Base-by-base conservation (phyloP, 441 rosid genomes). In the Metrosideros polymorpha region DNA sequence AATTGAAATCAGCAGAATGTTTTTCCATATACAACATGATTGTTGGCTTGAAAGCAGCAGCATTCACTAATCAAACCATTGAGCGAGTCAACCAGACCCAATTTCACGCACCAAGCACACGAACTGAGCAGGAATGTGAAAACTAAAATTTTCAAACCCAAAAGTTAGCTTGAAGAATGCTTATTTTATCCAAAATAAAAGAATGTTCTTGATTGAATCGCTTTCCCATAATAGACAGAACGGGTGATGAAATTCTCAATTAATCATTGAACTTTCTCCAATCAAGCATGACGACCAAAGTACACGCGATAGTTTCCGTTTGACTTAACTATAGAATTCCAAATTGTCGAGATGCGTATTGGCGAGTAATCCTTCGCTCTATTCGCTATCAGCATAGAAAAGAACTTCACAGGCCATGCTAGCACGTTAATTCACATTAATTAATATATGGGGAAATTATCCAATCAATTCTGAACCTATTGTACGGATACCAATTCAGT, bases 401-500 rank as follows among this genome's bases (percentile, higher is more conserved):
- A 53, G 55, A 53, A 53, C 19, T 53, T 53, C 0, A 19, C 19
- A 53, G 25, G 19, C 25, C 4, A 10, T 53, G 55, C 25, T 19
- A 19, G 55, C 7, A 10, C 55, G 22, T 53, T 19, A 53, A 53
- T 9, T 18, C 25, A 3, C 55, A 19, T 53, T 25, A 53, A 53
- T 19, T 9, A 53, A 19, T 53, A 19, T 54, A 24, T 54, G 4
- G 0, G 27, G 2, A 51, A 54, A 24, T 54, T 8, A 12, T 9
- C 6, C 12, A 9, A 24, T 54, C 13, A 24, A 54, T 54, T 13
- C 3, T 27, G 17, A 56, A n/a, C n/a, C 0, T 12, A 56, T 12
- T 27, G 5, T 27, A 5, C 1, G 7, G 12, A 56, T 27, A 4
- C 0, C 6, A 5, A 27, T 12, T 56, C 0, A 56, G 6, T 0